A percentile compares a stretch with the other conserved stretches of the same genome.
Evolutionary conservation across 306 rosid species (phyloP).

Genomic region (Macrotyloma uniflorum): DNA sequence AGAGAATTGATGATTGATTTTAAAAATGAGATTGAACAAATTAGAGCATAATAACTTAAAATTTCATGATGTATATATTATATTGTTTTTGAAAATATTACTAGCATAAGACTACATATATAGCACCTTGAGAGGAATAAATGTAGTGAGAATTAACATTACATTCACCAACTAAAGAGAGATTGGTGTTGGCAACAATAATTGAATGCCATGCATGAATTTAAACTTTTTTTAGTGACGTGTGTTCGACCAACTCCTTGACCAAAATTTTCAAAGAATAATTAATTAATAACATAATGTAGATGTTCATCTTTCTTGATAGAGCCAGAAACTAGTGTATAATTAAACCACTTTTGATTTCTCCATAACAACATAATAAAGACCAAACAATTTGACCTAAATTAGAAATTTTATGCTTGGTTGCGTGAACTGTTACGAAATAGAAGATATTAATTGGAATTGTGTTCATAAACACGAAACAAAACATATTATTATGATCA

Average conservation of each 20-base stretch:
- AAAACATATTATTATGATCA: no score
- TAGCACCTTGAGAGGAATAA: not conserved
- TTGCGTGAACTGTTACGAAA: not conserved
- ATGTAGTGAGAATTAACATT: not conserved
- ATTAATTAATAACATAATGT: not conserved
- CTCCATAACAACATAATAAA: not conserved
- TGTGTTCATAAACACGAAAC: not conserved
- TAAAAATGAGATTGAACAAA: no score
- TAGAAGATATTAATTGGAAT: not conserved
- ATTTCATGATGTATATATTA: no score
- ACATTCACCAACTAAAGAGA: conserved; percentile 2
- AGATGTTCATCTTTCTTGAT: not conserved
- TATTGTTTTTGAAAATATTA: no score
- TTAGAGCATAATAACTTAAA: no score
- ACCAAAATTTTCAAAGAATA: not conserved
- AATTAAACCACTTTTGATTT: not conserved
- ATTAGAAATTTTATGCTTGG: not conserved
- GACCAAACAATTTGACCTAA: not conserved
- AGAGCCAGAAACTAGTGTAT: not conserved
- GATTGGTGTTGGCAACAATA: not conserved
- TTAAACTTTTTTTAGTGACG: not conserved
- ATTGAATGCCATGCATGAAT: not conserved
- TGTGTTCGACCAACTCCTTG: not conserved
- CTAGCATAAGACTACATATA: not conserved
- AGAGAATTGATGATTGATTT: no score